phyloP scores from a whole-genome alignment of 2,329 filamentous ascomycete genomes.

The Volutella citrinella region DNA sequence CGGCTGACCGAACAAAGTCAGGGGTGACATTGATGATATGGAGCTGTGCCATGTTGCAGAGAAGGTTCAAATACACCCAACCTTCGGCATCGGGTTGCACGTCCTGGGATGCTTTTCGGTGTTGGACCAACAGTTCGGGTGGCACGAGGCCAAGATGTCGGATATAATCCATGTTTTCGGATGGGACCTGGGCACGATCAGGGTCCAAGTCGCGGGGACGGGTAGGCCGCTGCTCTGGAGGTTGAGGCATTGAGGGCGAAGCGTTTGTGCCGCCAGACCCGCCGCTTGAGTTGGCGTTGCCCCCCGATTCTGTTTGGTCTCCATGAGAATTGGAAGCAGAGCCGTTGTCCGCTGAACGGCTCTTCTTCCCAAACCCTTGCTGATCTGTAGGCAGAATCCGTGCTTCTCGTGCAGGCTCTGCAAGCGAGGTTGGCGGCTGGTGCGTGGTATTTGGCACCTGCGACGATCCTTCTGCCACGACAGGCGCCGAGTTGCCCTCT shows the following conservation, averaged over 20 bases:
- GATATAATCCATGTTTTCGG: slow-evolving; percentile 78
- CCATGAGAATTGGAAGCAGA: slow-evolving; percentile 48
- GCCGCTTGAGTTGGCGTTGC: slow-evolving; percentile 32
- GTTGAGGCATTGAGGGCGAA: slow-evolving; percentile 37
- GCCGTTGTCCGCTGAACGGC: slow-evolving; percentile 38
- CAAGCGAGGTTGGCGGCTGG: slow-evolving; percentile 28
- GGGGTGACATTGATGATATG: slow-evolving; percentile 82
- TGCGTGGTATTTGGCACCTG: slow-evolving; percentile 26
- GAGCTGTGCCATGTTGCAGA: slow-evolving; percentile 78
- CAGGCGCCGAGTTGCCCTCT: slow-evolving; percentile 8
- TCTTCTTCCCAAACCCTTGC: slow-evolving; percentile 35
- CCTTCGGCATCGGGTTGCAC: slow-evolving; percentile 64
- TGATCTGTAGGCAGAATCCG: slow-evolving; percentile 39
- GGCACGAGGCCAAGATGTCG: slow-evolving; percentile 68
- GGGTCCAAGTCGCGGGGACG: slow-evolving; percentile 74
- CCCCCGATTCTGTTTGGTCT: slow-evolving; percentile 43
- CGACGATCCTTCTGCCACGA: slow-evolving; percentile 27
- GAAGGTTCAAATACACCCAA: slow-evolving; percentile 79
- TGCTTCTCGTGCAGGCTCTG: slow-evolving; percentile 44
- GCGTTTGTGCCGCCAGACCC: slow-evolving; percentile 32
- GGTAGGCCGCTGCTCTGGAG: slow-evolving; percentile 72
- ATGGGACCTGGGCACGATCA: slow-evolving; percentile 69
- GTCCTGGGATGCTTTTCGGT: slow-evolving; percentile 36
- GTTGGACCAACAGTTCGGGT: slow-evolving; percentile 48
- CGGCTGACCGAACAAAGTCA: slow-evolving; percentile 70